Evolutionary conservation across 768 basidiomycete species (phyloP).

Genomic region (Rubroboletus pulcherrimus): DNA sequence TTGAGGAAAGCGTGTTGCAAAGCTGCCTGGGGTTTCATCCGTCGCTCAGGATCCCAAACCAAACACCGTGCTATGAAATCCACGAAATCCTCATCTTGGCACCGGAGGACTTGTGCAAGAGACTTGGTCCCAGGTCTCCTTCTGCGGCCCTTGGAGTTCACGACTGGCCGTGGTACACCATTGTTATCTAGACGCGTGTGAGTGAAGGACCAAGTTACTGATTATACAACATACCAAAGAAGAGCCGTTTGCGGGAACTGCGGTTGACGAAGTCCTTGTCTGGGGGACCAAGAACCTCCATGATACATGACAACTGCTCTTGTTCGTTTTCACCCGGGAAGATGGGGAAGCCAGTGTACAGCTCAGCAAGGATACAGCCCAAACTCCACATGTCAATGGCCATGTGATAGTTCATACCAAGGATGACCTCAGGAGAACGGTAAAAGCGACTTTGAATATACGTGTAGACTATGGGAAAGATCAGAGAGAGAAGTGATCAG

Average conservation of each 20-base stretch:
- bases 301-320: conserved; percentile 96
- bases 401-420: conserved; percentile 99
- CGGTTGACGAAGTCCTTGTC: conserved; percentile 94
- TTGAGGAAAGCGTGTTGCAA: conserved; percentile 88
- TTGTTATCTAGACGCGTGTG: conserved; percentile 64
- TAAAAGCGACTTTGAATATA: conserved; percentile 99
- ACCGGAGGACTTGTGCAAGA: conserved; percentile 82
- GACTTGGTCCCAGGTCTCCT: conserved; percentile 90
- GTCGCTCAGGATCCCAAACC: conserved; percentile 96
- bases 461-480: conserved; percentile 73
- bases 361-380: conserved; percentile 95
- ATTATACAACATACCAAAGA: conserved; percentile 70
- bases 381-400: conserved; percentile 99
- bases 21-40: conserved; percentile 91
- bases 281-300: conserved; percentile 96
- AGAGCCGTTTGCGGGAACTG: conserved; percentile 89
- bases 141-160: conserved; percentile 94
- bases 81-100: conserved; percentile 91
- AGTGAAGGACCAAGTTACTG: not conserved
- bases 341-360: conserved; percentile 96
- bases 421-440: conserved; percentile 98
- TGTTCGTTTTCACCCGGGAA: conserved; percentile 99
- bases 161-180: conserved; percentile 87
- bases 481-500: conserved; percentile 2
- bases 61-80: conserved; percentile 97